Evolutionary conservation across 202 grass and related monocot genomes (phyloP), one percentile per base, ranked within the genome.

Genomic region (Brachypodium distachyon): DNA sequence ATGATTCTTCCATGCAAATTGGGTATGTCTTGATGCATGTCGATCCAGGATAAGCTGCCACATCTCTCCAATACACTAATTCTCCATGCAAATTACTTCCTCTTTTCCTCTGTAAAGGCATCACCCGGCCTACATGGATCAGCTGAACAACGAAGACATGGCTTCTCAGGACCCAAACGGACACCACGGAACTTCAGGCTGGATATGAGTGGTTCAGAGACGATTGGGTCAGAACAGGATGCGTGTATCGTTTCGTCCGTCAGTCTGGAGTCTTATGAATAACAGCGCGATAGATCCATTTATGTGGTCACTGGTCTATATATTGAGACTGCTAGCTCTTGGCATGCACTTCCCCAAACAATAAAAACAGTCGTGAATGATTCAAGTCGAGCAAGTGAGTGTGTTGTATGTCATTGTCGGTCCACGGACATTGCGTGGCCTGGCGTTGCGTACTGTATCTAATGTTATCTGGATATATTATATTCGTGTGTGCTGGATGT

Each of bases 171-270:
- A 23, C 69, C 34, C 19, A 4, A 53, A 38, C 18, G 75, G 34
- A 40, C 61, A 77, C 17, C 58, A 29, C 1, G 47, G 37, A 47
- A 55, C 57, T 2, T 32, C 46, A 4, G 84, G 84, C 17, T 87
- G 84, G 78, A 87, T 82, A 11, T 87, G 55, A 87, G n/a, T n/a
- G n/a, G n/a, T n/a, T n/a, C n/a, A n/a, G n/a, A 41, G 26, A 17
- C 26, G 54, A 16, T 52, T 2, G 19, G 18, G n/a, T 62, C 17
- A 12, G 33, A 25, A 8, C 13, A 25, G 32, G 28, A 38, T 62
- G n/a, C 21, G 17, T 32, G 27, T 32, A 18, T 16, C 55, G 28
- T 50, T 50, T 50, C 18, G 6, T n/a, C 5, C 17, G 16, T 47
- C 44, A 18, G 4, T 18, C 18, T n/a, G n/a, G n/a, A n/a, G n/a